These are phyloP conservation scores for Pseudonectria foliicola DNA, from an alignment of 2,329 filamentous ascomycete genomes.

Conservation along the genomic window DNA sequence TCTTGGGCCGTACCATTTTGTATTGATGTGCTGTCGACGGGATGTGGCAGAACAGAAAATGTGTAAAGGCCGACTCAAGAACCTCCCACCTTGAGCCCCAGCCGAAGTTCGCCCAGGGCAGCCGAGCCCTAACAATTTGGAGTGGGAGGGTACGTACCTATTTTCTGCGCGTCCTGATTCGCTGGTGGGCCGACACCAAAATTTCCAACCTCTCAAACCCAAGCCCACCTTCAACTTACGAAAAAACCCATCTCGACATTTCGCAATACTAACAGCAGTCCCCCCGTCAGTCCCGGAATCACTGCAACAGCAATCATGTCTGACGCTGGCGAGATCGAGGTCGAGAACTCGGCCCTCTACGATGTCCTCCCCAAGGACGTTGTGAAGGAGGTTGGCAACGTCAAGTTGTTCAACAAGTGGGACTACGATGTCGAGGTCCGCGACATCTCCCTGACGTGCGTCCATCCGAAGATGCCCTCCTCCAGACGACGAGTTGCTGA, in stretches of 20 bases:
- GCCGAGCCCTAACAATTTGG: constrained; percentile 33
- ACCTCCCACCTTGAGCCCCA: constrained; percentile 23
- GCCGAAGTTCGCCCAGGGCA: constrained; percentile 32
- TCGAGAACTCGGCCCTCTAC: constrained; percentile 69
- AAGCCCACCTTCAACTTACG: constrained; percentile 28
- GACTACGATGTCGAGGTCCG: constrained; percentile 98
- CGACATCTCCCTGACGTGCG: constrained; percentile 98
- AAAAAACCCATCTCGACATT: constrained; percentile 33
- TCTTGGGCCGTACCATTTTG: constrained; percentile 35
- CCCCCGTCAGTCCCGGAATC: constrained; percentile 28
- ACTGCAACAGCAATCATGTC: constrained; percentile 64
- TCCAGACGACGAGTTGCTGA: constrained; percentile 24
- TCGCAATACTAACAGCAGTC: constrained; percentile 31
- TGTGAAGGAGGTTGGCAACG: constrained; percentile 76
- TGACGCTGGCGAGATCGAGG: constrained; percentile 91
- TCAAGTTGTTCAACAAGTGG: constrained; percentile 98
- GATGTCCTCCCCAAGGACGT: constrained; percentile 90
- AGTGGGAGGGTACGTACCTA: constrained; percentile 22
- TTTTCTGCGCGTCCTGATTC: constrained; percentile 28
- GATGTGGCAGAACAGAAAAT: constrained; percentile 29
- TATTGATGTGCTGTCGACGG: constrained; percentile 34
- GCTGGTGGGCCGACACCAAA: constrained; percentile 29
- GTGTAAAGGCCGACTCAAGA: constrained; percentile 22
- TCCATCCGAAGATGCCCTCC: constrained; percentile 14
- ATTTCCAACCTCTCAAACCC: constrained; percentile 27